Evolutionary conservation across 2,329 filamentous ascomycete genomes (phyloP).

Genomic region (Scolecobasidium constrictum): DNA sequence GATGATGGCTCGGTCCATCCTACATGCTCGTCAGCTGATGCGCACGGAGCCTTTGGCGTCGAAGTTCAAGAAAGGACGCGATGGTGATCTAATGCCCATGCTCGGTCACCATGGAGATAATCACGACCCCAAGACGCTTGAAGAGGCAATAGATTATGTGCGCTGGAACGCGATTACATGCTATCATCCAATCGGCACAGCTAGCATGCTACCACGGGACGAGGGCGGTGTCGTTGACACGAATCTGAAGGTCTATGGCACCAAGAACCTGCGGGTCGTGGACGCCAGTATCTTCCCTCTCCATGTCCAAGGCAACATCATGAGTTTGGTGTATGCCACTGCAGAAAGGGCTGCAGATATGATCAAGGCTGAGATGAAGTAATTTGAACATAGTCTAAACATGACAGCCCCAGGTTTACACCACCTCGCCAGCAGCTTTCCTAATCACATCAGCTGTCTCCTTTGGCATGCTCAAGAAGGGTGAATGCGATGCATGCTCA

Average conservation of each 20-base stretch:
- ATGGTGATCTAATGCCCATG: no score
- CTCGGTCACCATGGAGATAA: no score
- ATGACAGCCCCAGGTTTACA: no score
- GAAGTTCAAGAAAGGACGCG: neutral
- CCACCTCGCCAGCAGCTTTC: constrained; percentile 5
- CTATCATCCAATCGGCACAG: constrained; percentile 20
- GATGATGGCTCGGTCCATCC: no score
- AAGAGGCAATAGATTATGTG: constrained; percentile 13
- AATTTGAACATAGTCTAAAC: no score
- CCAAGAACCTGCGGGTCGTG: constrained; percentile 16
- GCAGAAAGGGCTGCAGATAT: constrained; percentile 9
- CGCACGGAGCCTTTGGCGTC: neutral
- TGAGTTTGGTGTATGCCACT: constrained; percentile 16
- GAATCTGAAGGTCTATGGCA: constrained; percentile 18
- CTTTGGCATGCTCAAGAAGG: constrained; percentile 5
- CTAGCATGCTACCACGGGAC: constrained; percentile 18
- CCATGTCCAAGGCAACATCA: constrained; percentile 12
- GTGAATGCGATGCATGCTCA: constrained; percentile 1
- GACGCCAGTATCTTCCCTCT: constrained; percentile 15
- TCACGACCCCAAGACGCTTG: constrained; percentile 17
- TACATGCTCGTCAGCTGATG: neutral
- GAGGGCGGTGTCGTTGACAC: constrained; percentile 19
- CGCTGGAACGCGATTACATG: constrained; percentile 15
- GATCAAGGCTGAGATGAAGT: no score
- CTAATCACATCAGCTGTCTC: constrained; percentile 16